Percentiles rank a stretch among this genome's conserved stretches.
Conservation (phyloP, 2,329 filamentous ascomycete species). For the Dothistroma pini region DNA sequence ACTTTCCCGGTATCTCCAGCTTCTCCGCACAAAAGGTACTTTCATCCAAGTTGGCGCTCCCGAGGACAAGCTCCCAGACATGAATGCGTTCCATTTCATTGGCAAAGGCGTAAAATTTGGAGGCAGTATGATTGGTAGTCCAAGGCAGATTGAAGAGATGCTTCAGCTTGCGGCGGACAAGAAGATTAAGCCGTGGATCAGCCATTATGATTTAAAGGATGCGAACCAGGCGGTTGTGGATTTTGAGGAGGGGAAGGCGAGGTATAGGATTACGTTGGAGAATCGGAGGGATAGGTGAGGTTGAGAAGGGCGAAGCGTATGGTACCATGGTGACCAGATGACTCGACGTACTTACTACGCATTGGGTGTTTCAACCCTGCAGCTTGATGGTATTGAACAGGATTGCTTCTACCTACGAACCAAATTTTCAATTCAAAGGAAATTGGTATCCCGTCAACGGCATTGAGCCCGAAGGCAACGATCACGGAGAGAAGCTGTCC, state of each 20-base stretch:
- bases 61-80: slow-evolving; percentile 52
- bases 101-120: slow-evolving; percentile 49
- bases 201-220: slow-evolving; percentile 57
- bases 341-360: no score
- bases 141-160: slow-evolving; percentile 60
- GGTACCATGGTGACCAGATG: no score
- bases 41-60: slow-evolving; percentile 65
- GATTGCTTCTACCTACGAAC: no score
- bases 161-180: slow-evolving; percentile 57
- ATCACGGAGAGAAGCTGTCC: no score
- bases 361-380: no score
- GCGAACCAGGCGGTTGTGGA: slow-evolving; percentile 57
- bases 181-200: slow-evolving; percentile 58
- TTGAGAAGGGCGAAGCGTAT: not conserved
- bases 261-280: slow-evolving; percentile 37
- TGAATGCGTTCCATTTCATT: slow-evolving; percentile 58
- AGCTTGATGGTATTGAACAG: no score
- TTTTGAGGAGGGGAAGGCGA: slow-evolving; percentile 53
- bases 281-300: slow-evolving; percentile 16
- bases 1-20: slow-evolving; percentile 56
- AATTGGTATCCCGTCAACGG: no score
- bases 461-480: no score
- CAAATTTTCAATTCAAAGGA: no score
- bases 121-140: slow-evolving; percentile 50
- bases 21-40: slow-evolving; percentile 57